A percentile compares a stretch with the other conserved stretches of the same genome.
phyloP scores from a whole-genome alignment of 441 rosid species.

The Euphorbia schlechtendalii region DNA sequence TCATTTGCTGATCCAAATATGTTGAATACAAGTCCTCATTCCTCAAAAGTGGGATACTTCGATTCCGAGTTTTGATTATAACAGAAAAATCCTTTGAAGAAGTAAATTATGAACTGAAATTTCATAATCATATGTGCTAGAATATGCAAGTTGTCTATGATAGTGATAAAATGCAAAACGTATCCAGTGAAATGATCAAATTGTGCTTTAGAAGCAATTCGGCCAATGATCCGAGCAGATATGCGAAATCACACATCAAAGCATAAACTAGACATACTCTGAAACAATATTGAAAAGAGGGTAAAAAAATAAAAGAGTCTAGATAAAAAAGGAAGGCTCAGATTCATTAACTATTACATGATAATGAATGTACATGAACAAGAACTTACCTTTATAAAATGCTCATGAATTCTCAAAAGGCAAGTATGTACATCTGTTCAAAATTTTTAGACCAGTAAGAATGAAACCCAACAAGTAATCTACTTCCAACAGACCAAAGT shows the following conservation, averaged over 20 bases:
- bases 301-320: not conserved
- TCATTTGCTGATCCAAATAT: slow-evolving; percentile 25
- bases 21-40: slow-evolving; percentile 26
- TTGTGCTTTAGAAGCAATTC: not conserved
- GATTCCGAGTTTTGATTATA: slow-evolving; percentile 31
- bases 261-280: not conserved
- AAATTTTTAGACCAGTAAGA: slow-evolving; percentile 12
- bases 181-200: too few species aligned
- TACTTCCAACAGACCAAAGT: slow-evolving; percentile 40
- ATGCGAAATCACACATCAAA: not conserved
- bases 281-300: not conserved
- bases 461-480: slow-evolving; percentile 55
- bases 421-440: slow-evolving; percentile 51
- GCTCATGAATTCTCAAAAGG: slow-evolving; percentile 47
- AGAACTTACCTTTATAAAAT: slow-evolving; percentile 49
- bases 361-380: not conserved
- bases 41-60: slow-evolving; percentile 20
- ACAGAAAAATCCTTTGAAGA: slow-evolving; percentile 10
- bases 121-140: too few species aligned
- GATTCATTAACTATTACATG: not conserved
- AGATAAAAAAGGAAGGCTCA: not conserved
- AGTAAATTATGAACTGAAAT: slow-evolving; percentile 1
- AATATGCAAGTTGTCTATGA: too few species aligned
- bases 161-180: too few species aligned
- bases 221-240: not conserved